These are phyloP conservation scores for Zasmidium cellare DNA, from an alignment of 2,329 filamentous ascomycete species.

Conservation along the genomic window DNA sequence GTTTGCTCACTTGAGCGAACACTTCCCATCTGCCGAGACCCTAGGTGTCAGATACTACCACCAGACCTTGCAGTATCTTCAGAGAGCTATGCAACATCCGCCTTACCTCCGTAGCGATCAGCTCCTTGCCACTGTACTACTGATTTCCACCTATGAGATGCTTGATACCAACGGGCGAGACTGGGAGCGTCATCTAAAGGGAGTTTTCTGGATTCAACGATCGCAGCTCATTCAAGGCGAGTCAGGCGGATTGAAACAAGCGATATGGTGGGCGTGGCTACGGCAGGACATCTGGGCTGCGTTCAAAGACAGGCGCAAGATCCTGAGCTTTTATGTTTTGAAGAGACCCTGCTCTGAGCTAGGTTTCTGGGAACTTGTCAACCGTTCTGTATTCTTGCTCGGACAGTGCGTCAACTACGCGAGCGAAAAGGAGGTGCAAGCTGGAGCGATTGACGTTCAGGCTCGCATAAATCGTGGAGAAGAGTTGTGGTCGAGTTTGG, in stretches of 20 bases:
- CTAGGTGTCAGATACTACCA: slow-evolving; percentile 55
- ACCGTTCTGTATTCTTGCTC: slow-evolving; percentile 54
- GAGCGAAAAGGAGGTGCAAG: slow-evolving; percentile 47
- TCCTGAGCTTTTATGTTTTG: slow-evolving; percentile 58
- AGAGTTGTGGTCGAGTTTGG: slow-evolving; percentile 46
- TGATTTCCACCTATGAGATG: slow-evolving; percentile 66
- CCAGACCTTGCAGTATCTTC: slow-evolving; percentile 60
- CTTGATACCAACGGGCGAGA: slow-evolving; percentile 55
- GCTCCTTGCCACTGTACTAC: slow-evolving; percentile 57
- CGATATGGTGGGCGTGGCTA: slow-evolving; percentile 65
- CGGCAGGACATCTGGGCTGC: slow-evolving; percentile 64
- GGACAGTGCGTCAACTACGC: slow-evolving; percentile 58
- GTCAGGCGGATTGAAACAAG: slow-evolving; percentile 53
- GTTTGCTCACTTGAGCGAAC: too few species aligned
- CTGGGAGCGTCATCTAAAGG: slow-evolving; percentile 62
- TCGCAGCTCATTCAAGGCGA: slow-evolving; percentile 60
- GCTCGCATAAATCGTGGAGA: slow-evolving; percentile 46
- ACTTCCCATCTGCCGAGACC: too few species aligned
- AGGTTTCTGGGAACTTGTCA: slow-evolving; percentile 53
- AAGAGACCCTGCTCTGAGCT: slow-evolving; percentile 49
- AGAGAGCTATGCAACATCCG: slow-evolving; percentile 56
- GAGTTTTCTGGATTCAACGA: slow-evolving; percentile 63
- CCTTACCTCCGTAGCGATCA: slow-evolving; percentile 58
- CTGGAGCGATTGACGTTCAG: slow-evolving; percentile 40
- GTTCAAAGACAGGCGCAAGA: slow-evolving; percentile 55